These are phyloP conservation scores for Sanghuangporus baumii DNA, from an alignment of 1,284 basidiomycete species.

Conservation along the genomic window DNA sequence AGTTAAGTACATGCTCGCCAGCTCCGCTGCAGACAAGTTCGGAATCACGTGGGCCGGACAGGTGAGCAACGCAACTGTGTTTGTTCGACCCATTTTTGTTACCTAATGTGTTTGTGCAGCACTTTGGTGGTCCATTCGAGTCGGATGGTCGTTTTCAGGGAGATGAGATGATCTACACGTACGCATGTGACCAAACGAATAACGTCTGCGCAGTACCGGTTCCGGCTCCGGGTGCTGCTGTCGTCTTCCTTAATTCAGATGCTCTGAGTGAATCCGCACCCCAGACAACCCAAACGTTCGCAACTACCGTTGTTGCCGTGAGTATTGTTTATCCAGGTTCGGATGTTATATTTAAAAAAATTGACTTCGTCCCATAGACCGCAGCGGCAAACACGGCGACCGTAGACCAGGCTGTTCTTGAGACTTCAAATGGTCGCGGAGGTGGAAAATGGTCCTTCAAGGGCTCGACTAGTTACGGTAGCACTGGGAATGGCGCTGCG, in stretches of 20 bases:
- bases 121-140: slow-evolving; percentile 33
- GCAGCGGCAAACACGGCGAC: slow-evolving; percentile 37
- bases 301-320: slow-evolving; percentile 37
- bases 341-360: not conserved
- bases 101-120: slow-evolving; percentile 23
- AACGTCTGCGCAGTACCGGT: slow-evolving; percentile 57
- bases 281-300: slow-evolving; percentile 42
- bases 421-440: slow-evolving; percentile 46
- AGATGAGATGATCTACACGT: slow-evolving; percentile 41
- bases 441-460: slow-evolving; percentile 29
- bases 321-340: not conserved
- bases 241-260: slow-evolving; percentile 61
- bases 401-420: slow-evolving; percentile 34
- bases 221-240: slow-evolving; percentile 64
- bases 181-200: slow-evolving; percentile 43
- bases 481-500: slow-evolving; percentile 22
- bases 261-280: slow-evolving; percentile 36
- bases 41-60: slow-evolving; percentile 38
- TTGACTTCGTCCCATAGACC: slow-evolving; percentile 34
- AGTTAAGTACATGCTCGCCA: slow-evolving; percentile 22
- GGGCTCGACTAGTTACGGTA: slow-evolving; percentile 45
- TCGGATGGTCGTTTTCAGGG: slow-evolving; percentile 56
- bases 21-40: slow-evolving; percentile 31
- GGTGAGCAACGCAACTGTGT: slow-evolving; percentile 1
- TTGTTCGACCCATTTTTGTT: not conserved